Conservation (phyloP, 78 protist species). For the Bigelowiella natans region DNA sequence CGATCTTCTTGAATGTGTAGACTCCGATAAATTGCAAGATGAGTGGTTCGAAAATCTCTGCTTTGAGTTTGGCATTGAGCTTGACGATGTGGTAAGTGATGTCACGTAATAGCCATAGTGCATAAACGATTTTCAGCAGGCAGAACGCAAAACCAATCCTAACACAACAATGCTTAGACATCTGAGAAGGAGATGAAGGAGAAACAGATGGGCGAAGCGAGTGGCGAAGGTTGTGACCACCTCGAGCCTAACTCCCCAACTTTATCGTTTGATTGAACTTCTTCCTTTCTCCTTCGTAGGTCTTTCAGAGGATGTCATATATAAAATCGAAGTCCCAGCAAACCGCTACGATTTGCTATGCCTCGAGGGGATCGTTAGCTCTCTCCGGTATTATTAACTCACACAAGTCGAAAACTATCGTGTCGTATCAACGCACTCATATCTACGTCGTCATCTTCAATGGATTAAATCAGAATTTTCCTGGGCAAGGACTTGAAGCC, state of each 20-base stretch:
- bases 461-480: not conserved
- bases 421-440: not conserved
- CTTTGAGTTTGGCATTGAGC: constrained; percentile 92
- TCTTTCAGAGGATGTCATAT: constrained; percentile 29
- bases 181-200: constrained; percentile 38
- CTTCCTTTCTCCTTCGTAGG: not conserved
- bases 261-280: not conserved
- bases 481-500: not conserved
- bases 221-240: constrained; percentile 21
- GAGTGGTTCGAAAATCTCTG: constrained; percentile 78
- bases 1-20: not conserved
- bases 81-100: constrained; percentile 72
- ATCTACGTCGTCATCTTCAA: too few relatives aligned
- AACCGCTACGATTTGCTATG: constrained; percentile 90
- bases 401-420: not conserved
- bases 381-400: constrained; percentile 28
- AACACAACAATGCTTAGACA: not conserved
- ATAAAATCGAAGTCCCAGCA: constrained; percentile 94
- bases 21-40: not conserved
- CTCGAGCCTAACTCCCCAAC: too few relatives aligned
- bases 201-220: constrained; percentile 42
- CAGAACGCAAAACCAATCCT: not conserved
- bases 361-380: constrained; percentile 85
- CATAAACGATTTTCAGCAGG: not conserved
- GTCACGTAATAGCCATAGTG: not conserved